Conservation (phyloP, 768 basidiomycete genomes). For the Rhodotorula sphaerocarpa region DNA sequence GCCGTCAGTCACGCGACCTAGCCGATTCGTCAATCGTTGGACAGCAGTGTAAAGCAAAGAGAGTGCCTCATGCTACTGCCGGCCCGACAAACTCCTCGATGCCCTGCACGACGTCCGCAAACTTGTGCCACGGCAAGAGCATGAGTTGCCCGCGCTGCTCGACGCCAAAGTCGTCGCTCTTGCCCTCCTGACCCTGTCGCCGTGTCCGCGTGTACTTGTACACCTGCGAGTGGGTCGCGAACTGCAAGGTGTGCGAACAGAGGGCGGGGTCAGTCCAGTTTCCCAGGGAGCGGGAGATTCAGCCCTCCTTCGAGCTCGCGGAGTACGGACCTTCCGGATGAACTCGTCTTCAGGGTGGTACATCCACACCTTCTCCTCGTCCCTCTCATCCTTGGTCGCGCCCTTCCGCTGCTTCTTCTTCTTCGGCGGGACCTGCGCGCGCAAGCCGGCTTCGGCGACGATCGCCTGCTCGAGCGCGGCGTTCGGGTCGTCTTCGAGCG, state of each 20-base stretch:
- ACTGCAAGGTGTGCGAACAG: neutral
- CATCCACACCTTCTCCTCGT: slow-evolving; percentile 54
- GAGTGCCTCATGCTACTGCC: too few species aligned
- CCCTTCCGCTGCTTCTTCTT: slow-evolving; percentile 27
- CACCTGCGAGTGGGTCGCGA: slow-evolving; percentile 25
- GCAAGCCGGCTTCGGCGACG: slow-evolving; percentile 37
- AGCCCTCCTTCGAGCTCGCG: too few species aligned
- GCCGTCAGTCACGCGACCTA: too few species aligned
- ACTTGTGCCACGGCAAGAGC: slow-evolving; percentile 32
- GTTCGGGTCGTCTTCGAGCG: slow-evolving; percentile 62
- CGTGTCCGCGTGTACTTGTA: slow-evolving; percentile 16
- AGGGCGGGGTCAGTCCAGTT: neutral
- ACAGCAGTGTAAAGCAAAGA: too few species aligned
- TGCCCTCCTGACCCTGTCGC: slow-evolving; percentile 1
- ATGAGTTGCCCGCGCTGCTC: slow-evolving; percentile 35
- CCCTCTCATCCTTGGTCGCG: slow-evolving; percentile 43
- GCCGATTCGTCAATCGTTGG: too few species aligned
- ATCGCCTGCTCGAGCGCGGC: slow-evolving; percentile 45
- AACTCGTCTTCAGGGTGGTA: slow-evolving; percentile 83
- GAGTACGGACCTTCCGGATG: slow-evolving; percentile 54
- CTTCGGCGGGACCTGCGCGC: slow-evolving; percentile 39
- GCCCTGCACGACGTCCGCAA: slow-evolving; percentile 20
- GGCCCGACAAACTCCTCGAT: slow-evolving; percentile 29
- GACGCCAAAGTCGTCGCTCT: slow-evolving; percentile 37
- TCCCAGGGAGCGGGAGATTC: neutral